Evolutionary conservation across 208 protist species (phyloP).

Genomic region (Wallacemonas sp.): DNA sequence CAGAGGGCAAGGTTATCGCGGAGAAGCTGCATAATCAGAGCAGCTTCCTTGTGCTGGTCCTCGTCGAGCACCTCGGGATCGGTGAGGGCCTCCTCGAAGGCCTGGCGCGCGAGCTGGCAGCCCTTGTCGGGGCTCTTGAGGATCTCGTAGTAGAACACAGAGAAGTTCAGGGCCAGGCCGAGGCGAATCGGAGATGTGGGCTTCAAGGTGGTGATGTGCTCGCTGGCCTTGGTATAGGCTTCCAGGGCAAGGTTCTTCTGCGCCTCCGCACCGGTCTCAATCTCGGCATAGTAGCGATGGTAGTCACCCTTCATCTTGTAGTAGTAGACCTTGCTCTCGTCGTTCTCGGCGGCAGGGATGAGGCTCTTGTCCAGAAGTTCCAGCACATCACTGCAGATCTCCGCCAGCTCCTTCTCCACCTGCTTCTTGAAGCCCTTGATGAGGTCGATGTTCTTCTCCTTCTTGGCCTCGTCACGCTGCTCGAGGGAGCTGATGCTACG

Average conservation of each 20-base stretch:
- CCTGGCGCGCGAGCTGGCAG: constrained; percentile 96
- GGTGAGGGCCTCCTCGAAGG: constrained; percentile 96
- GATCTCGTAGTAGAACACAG: constrained; percentile 99
- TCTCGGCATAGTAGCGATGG: constrained; percentile 97
- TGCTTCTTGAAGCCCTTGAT: constrained; percentile 96
- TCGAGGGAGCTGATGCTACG: constrained; percentile 98
- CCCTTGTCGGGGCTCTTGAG: constrained; percentile 96
- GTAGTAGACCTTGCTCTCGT: constrained; percentile 92
- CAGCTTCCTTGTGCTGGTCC: constrained; percentile 99
- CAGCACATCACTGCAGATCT: constrained; percentile 97
- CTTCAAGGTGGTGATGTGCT: constrained; percentile 84
- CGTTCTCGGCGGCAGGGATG: constrained; percentile 87
- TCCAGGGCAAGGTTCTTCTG: constrained; percentile 91
- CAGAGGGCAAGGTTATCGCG: constrained; percentile 99
- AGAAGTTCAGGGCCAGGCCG: constrained; percentile 99
- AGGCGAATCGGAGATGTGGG: constrained; percentile 97
- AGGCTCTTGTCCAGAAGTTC: constrained; percentile 96
- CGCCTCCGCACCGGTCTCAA: constrained; percentile 74
- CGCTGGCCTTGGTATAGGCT: constrained; percentile 86
- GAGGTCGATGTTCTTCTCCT: constrained; percentile 89
- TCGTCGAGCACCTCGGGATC: constrained; percentile 97
- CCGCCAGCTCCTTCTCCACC: constrained; percentile 97
- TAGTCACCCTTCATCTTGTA: constrained; percentile 97
- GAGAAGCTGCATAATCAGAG: constrained; percentile 99
- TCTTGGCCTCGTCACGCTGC: constrained; percentile 93